Conservation (phyloP, 2,329 filamentous ascomycete genomes). For the Knoxdaviesia capensis region DNA sequence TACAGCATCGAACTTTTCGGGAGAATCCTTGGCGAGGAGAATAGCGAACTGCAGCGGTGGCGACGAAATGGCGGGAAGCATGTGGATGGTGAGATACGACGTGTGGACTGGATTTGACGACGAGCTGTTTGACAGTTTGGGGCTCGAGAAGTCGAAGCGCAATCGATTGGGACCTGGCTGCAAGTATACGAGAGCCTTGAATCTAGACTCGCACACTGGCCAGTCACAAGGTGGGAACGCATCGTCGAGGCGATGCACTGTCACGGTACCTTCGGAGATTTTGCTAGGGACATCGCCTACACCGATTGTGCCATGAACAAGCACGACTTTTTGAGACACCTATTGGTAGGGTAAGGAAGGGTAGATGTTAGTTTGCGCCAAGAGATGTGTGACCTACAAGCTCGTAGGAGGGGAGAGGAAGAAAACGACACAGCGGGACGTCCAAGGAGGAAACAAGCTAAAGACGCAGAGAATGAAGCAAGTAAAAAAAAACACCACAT, state of each 20-base stretch:
- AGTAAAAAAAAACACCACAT: conserved; percentile 15
- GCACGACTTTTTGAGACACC: conserved; percentile 81
- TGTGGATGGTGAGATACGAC: conserved; percentile 66
- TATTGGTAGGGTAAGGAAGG: conserved; percentile 14
- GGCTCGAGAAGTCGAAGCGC: conserved; percentile 71
- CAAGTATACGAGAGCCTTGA: conserved; percentile 83
- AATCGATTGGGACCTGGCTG: conserved; percentile 76
- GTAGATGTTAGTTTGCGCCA: background rate
- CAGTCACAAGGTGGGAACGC: conserved; percentile 64
- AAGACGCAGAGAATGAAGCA: too few relatives aligned
- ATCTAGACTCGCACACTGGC: conserved; percentile 77
- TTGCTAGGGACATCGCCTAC: conserved; percentile 44
- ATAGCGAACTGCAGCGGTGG: conserved; percentile 84
- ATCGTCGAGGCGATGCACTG: conserved; percentile 66
- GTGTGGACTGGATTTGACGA: conserved; percentile 52
- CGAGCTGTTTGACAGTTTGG: conserved; percentile 53
- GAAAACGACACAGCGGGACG: too few relatives aligned
- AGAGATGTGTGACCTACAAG: background rate
- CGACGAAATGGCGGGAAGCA: conserved; percentile 56
- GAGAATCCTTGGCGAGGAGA: conserved; percentile 71
- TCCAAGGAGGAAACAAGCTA: too few relatives aligned
- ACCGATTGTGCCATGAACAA: conserved; percentile 55
- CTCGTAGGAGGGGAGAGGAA: too few relatives aligned
- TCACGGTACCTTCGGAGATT: conserved; percentile 58
- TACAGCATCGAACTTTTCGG: conserved; percentile 63